A percentile compares a stretch with the other conserved stretches of the same genome.
phyloP scores from a whole-genome alignment of 306 rosid species.

The Begonia loranthoides region DNA sequence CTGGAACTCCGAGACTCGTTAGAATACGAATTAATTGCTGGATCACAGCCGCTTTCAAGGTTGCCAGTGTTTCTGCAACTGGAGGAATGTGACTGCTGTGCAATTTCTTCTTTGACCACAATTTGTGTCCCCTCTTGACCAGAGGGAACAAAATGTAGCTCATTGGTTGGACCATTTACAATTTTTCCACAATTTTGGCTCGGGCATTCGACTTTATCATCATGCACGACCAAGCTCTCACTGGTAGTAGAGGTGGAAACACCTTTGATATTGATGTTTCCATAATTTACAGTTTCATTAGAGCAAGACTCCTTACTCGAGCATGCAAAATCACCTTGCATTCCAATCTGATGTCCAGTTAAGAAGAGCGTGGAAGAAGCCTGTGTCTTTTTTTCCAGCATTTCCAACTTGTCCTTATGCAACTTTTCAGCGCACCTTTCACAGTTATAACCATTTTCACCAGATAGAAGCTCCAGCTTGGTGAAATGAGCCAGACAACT shows the following conservation, averaged over 20 bases:
- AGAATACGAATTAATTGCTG: conserved; percentile 24
- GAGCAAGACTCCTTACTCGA: conserved; percentile 20
- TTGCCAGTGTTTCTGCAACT: conserved; percentile 20
- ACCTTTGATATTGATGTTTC: conserved; percentile 25
- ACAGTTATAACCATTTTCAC: conserved; percentile 93
- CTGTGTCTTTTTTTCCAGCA: conserved; percentile 19
- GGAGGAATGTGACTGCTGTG: conserved; percentile 24
- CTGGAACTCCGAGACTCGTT: conserved; percentile 11
- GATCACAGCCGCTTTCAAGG: conserved; percentile 26
- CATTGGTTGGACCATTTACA: conserved; percentile 30
- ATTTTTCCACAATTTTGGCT: conserved; percentile 13
- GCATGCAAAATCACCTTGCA: conserved; percentile 18
- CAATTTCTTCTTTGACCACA: conserved; percentile 15
- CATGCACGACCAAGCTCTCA: conserved; percentile 23
- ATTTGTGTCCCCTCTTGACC: conserved; percentile 16
- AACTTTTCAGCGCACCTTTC: conserved; percentile 68
- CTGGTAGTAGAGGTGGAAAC: conserved; percentile 8
- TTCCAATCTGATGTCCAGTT: conserved; percentile 27
- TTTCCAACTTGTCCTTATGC: conserved; percentile 28
- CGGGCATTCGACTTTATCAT: conserved; percentile 8
- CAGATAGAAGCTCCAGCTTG: conserved; percentile 79
- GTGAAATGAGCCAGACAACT: conserved; percentile 80
- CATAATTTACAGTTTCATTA: conserved; percentile 14
- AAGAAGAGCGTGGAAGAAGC: conserved; percentile 10
- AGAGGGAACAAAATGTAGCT: conserved; percentile 16